Conservation (phyloP, 2,329 filamentous ascomycete species). For the Alternaria arbusti region DNA sequence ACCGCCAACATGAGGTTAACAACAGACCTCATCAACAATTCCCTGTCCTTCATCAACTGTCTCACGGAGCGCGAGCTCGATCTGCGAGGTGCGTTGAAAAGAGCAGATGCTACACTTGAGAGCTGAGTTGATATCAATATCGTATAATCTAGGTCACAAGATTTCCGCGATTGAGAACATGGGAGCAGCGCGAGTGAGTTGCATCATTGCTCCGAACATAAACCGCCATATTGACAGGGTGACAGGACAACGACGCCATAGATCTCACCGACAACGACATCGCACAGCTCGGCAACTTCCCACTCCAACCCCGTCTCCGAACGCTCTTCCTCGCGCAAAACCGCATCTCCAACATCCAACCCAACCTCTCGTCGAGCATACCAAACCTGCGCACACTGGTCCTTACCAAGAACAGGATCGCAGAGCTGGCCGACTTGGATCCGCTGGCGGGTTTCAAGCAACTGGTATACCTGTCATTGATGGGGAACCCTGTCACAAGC, state of each 20-base stretch:
- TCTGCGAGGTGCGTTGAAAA: constrained; percentile 98
- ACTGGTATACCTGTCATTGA: constrained; percentile 79
- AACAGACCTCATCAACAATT: constrained; percentile 89
- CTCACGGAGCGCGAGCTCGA: constrained; percentile 98
- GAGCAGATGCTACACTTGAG: constrained; percentile 94
- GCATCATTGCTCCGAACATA: background rate
- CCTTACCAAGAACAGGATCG: constrained; percentile 80
- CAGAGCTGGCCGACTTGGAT: constrained; percentile 86
- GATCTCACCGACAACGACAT: constrained; percentile 99
- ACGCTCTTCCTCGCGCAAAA: constrained; percentile 91
- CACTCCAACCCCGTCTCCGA: constrained; percentile 83
- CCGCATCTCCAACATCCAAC: constrained; percentile 81
- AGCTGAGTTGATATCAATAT: constrained; percentile 84
- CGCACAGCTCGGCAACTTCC: constrained; percentile 86
- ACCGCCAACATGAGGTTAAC: constrained; percentile 82
- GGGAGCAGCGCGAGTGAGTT: constrained; percentile 86
- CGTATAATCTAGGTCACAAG: constrained; percentile 81
- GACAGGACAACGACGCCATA: constrained; percentile 90
- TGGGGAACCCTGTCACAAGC: constrained; percentile 88
- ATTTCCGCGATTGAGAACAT: constrained; percentile 98
- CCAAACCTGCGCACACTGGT: constrained; percentile 84
- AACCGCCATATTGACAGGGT: background rate
- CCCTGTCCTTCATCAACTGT: constrained; percentile 97
- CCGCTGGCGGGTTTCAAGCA: constrained; percentile 71
- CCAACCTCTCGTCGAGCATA: constrained; percentile 73